Conservation (phyloP, 495 filamentous ascomycete species). For the Penicillium canariense region DNA sequence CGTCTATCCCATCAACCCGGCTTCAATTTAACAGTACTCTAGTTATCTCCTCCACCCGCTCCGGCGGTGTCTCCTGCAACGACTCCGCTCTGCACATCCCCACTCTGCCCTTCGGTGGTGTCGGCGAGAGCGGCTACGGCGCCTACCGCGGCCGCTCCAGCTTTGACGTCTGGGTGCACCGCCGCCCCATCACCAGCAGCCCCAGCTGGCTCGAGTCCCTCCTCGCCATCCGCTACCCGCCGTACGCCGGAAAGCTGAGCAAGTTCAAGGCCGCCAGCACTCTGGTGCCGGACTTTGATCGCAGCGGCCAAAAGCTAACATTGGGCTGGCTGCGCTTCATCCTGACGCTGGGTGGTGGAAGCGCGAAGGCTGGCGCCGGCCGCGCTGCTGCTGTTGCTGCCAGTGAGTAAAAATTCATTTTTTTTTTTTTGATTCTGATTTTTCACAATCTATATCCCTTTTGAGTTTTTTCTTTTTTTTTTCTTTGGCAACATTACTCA, state of each 20-base stretch:
- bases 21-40: slow-evolving; percentile 13
- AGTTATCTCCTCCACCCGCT: slow-evolving; percentile 64
- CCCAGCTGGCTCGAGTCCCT: slow-evolving; percentile 79
- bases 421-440: background rate
- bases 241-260: slow-evolving; percentile 63
- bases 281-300: slow-evolving; percentile 77
- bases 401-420: slow-evolving; percentile 38
- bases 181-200: slow-evolving; percentile 69
- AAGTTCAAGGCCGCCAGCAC: slow-evolving; percentile 55
- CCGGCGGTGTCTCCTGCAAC: slow-evolving; percentile 78
- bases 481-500: too few relatives aligned
- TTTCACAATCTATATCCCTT: slow-evolving; percentile 9
- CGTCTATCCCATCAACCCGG: background rate
- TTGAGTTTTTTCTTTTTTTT: background rate
- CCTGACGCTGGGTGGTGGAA: slow-evolving; percentile 46
- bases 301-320: slow-evolving; percentile 60
- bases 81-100: slow-evolving; percentile 82
- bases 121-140: slow-evolving; percentile 81
- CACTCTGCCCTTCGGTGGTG: slow-evolving; percentile 83
- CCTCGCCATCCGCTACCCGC: slow-evolving; percentile 77
- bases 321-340: slow-evolving; percentile 46
- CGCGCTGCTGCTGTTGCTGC: slow-evolving; percentile 45
- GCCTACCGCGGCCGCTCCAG: slow-evolving; percentile 78
- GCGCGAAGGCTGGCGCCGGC: slow-evolving; percentile 37
- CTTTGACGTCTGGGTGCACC: slow-evolving; percentile 83